These are phyloP conservation scores for Citrus hindsii DNA, from an alignment of 345 rosid species.

Conservation along the genomic window DNA sequence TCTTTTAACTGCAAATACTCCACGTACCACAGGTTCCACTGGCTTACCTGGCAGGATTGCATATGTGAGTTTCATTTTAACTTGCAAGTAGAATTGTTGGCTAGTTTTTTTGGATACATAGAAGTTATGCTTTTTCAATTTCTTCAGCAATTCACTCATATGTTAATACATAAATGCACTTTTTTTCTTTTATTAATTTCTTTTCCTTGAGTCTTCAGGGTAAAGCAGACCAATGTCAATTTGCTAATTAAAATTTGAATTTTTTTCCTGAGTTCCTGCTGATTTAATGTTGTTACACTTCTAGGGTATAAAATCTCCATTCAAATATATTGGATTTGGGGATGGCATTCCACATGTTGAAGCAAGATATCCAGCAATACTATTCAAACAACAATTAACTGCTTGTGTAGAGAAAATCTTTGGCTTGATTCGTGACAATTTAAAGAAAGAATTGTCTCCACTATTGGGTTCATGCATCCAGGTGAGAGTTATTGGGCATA, in stretches of 20 bases:
- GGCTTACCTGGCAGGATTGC: slow-evolving; percentile 65
- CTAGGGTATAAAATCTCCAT: slow-evolving; percentile 84
- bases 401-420: slow-evolving; percentile 98
- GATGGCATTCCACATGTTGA: slow-evolving; percentile 78
- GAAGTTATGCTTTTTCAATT: not conserved
- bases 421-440: slow-evolving; percentile 92
- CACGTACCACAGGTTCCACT: slow-evolving; percentile 50
- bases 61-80: slow-evolving; percentile 45
- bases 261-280: slow-evolving; percentile 8
- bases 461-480: slow-evolving; percentile 83
- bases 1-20: slow-evolving; percentile 55
- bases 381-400: slow-evolving; percentile 92
- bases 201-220: not conserved
- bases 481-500: slow-evolving; percentile 39
- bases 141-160: not conserved
- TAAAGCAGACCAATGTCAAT: not conserved
- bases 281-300: slow-evolving; percentile 18
- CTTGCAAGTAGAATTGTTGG: not conserved
- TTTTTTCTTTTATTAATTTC: not conserved
- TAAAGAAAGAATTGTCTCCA: slow-evolving; percentile 90
- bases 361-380: slow-evolving; percentile 93
- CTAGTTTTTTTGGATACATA: not conserved
- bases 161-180: no score
- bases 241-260: not conserved
- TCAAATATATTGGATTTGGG: slow-evolving; percentile 65